Evolutionary conservation across 805 yeast species (phyloP).

Genomic region (Candida mattraensis): DNA sequence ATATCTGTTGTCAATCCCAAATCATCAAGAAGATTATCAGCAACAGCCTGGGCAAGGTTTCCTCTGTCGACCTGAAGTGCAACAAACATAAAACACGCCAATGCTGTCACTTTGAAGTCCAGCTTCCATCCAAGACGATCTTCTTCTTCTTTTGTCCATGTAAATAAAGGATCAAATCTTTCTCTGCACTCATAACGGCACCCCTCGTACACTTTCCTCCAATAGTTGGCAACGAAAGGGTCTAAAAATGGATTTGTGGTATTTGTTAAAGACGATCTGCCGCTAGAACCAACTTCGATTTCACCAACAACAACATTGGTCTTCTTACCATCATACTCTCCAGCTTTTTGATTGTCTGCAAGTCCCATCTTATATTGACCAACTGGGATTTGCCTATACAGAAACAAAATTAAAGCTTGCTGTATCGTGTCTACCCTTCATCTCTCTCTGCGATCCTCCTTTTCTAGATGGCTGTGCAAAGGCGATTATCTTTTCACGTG

Average conservation of each 20-base stretch:
- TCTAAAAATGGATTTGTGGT: constrained; percentile 27
- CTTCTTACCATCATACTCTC: too few relatives aligned
- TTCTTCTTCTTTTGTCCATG: constrained; percentile 36
- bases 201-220: constrained; percentile 33
- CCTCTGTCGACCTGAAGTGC: constrained; percentile 45
- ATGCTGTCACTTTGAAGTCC: constrained; percentile 42
- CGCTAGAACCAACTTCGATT: not conserved
- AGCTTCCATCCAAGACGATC: constrained; percentile 29
- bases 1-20: constrained; percentile 37
- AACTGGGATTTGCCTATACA: too few relatives aligned
- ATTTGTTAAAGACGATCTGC: constrained; percentile 2
- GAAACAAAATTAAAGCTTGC: too few relatives aligned
- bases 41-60: constrained; percentile 44
- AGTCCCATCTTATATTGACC: too few relatives aligned
- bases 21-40: constrained; percentile 44
- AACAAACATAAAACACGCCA: constrained; percentile 42
- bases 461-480: too few relatives aligned
- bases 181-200: constrained; percentile 36
- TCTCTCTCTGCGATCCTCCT: too few relatives aligned
- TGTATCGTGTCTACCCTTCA: too few relatives aligned
- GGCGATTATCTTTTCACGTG: too few relatives aligned
- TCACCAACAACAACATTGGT: not conserved
- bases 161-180: constrained; percentile 37
- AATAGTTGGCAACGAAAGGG: constrained; percentile 34
- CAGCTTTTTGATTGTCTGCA: too few relatives aligned